phyloP scores from a whole-genome alignment of 768 basidiomycete genomes.

The Tulasnella sp. region DNA sequence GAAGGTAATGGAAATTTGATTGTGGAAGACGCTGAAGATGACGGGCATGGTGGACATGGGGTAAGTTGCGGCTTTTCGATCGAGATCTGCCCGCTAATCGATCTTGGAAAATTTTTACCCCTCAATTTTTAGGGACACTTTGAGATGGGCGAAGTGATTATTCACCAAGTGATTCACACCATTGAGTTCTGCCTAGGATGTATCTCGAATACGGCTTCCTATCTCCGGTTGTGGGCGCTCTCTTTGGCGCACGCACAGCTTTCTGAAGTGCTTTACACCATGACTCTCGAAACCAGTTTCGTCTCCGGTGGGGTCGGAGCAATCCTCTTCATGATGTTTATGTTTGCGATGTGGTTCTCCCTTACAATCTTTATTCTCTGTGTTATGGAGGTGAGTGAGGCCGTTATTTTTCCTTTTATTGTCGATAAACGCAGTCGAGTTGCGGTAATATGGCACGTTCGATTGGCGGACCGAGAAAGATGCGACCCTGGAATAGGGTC shows the following conservation, averaged over 20 bases:
- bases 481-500: too few species aligned
- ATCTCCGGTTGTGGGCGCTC: slow-evolving; percentile 90
- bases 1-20: slow-evolving; percentile 49
- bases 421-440: background rate
- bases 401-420: slow-evolving; percentile 9
- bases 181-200: slow-evolving; percentile 99
- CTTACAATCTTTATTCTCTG: slow-evolving; percentile 69
- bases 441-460: slow-evolving; percentile 4
- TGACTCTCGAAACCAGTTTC: slow-evolving; percentile 51
- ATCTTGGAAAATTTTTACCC: slow-evolving; percentile 21
- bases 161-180: slow-evolving; percentile 96
- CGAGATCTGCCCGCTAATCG: slow-evolving; percentile 11
- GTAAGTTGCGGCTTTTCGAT: slow-evolving; percentile 21
- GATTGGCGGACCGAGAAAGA: slow-evolving; percentile 9
- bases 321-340: slow-evolving; percentile 46
- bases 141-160: slow-evolving; percentile 87
- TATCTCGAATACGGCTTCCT: slow-evolving; percentile 93
- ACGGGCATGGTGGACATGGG: background rate
- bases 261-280: slow-evolving; percentile 82
- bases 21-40: too few species aligned
- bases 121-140: slow-evolving; percentile 45
- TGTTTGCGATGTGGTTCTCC: slow-evolving; percentile 72
- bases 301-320: slow-evolving; percentile 27
- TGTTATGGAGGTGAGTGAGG: slow-evolving; percentile 77
- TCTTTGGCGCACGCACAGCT: slow-evolving; percentile 97